A percentile compares a stretch with the other conserved stretches of the same genome.
These are phyloP conservation scores for Rhizomucor miehei DNA, from an alignment of 371 early-diverging fungal genomes.

Conservation along the genomic window DNA sequence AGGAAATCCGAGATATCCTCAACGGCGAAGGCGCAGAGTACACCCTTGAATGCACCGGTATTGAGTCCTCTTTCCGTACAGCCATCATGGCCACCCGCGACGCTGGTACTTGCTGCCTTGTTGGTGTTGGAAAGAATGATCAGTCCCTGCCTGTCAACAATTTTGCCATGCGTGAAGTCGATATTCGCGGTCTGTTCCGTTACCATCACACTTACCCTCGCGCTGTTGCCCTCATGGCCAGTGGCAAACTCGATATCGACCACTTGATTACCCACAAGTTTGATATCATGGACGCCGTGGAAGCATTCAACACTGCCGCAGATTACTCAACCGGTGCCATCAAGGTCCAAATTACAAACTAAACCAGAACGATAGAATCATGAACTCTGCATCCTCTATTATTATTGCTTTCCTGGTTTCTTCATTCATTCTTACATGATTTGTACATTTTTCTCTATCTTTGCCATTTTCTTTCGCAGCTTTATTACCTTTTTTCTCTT, in stretches of 20 bases:
- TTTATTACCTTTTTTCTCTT: no score
- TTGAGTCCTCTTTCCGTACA: slow-evolving; percentile 42
- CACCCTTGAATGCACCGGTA: slow-evolving; percentile 43
- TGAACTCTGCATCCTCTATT: neutral
- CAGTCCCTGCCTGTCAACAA: slow-evolving; percentile 43
- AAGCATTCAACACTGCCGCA: slow-evolving; percentile 39
- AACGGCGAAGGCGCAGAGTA: slow-evolving; percentile 26
- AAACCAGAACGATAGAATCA: slow-evolving; percentile 5
- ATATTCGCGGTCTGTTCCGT: slow-evolving; percentile 40
- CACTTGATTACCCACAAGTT: slow-evolving; percentile 37
- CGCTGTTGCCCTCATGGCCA: slow-evolving; percentile 35
- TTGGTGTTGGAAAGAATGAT: slow-evolving; percentile 47
- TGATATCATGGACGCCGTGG: slow-evolving; percentile 37
- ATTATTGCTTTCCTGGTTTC: neutral
- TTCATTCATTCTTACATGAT: neutral
- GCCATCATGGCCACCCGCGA: slow-evolving; percentile 26
- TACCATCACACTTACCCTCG: slow-evolving; percentile 47
- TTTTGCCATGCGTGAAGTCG: slow-evolving; percentile 50
- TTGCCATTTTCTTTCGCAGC: no score
- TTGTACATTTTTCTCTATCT: neutral
- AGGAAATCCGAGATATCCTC: slow-evolving; percentile 18
- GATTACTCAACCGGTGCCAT: slow-evolving; percentile 37
- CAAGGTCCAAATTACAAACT: slow-evolving; percentile 44
- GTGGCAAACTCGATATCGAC: slow-evolving; percentile 33
- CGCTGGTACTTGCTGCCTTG: slow-evolving; percentile 39